Conservation (phyloP, 768 basidiomycete genomes). For the Astraeus odoratus region DNA sequence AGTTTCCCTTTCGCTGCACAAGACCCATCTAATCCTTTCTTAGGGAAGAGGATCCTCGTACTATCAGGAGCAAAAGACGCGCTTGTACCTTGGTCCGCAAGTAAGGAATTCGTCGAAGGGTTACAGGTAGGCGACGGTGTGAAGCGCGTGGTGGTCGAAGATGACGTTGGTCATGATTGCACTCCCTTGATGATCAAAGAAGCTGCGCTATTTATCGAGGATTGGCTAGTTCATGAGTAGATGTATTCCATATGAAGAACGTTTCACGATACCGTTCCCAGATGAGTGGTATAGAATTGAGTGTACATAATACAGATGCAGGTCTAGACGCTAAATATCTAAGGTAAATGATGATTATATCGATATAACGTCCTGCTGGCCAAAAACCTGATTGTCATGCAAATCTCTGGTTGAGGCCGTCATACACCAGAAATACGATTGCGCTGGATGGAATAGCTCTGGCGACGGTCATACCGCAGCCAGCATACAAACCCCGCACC, state of each 20-base stretch:
- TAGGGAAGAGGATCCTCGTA: constrained; percentile 67
- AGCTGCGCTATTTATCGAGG: constrained; percentile 26
- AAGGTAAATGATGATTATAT: not conserved
- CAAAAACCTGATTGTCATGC: constrained; percentile 14
- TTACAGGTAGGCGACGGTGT: constrained; percentile 51
- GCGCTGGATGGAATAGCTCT: constrained; percentile 81
- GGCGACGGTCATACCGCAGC: constrained; percentile 82
- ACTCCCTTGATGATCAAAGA: constrained; percentile 54
- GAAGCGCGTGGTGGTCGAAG: constrained; percentile 49
- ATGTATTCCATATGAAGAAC: no score
- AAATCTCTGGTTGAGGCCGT: constrained; percentile 51
- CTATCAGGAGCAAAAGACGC: constrained; percentile 60
- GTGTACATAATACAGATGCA: no score
- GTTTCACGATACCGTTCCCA: not conserved
- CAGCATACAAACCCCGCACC: constrained; percentile 74
- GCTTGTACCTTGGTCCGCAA: constrained; percentile 60
- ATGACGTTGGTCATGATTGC: constrained; percentile 55
- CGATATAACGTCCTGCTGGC: not conserved
- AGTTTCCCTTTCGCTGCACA: constrained; percentile 33
- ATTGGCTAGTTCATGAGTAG: constrained; percentile 15
- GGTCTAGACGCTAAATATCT: not conserved
- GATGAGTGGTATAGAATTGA: no score
- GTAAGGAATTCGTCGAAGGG: constrained; percentile 46
- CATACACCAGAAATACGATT: constrained; percentile 86
- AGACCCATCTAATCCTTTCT: constrained; percentile 47